Base-by-base conservation (phyloP, 257 asterid species). In the Ocimum tenuiflorum region DNA sequence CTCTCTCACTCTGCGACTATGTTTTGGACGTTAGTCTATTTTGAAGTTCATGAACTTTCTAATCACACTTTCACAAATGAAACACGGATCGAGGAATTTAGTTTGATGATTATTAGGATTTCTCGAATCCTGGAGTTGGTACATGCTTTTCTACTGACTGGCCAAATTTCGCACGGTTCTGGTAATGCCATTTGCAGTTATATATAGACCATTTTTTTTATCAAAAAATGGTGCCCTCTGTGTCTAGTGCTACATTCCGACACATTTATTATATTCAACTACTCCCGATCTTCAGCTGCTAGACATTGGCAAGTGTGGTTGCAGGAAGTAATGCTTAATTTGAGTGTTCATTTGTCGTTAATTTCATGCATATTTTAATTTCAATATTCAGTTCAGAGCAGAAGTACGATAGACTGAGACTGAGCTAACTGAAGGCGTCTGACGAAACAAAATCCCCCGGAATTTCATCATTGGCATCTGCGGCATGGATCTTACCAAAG, bases 1-100 rank as follows among this genome's bases (percentile, higher is more conserved):
- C n/a, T n/a, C n/a, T n/a, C n/a, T n/a, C n/a, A n/a, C n/a, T 60
- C 17, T 60, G 67, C 48, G 17, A 65, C 41, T 45, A 19, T 71
- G 60, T 72, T 56, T 38, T 38, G 13, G 60, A 52, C 52, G 9
- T 27, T 20, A 58, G 41, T 54, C 14, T 14, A 8, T 74, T 65
- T 43, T 8, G 51, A 31, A 55, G 22, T 20, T 13, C 20, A 31
- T 51, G 39, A 67, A 42, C 23, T 67, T 52, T 14, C 33, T 11
- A 1, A 5, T 15, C 60, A 60, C 59, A 65, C 43, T 73, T 45
- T 65, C 46, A 36, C 56, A 58, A 52, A 63, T 31, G 54, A 31
- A 43, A 52, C 52, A 52, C 31, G 60, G 66, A 43, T 68, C 47
- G 23, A 24, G 18, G 62, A 10, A 55, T 46, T 27, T 27, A 27